Base-by-base conservation (phyloP, 2,329 filamentous ascomycete genomes). In the Verticillium dahliae region DNA sequence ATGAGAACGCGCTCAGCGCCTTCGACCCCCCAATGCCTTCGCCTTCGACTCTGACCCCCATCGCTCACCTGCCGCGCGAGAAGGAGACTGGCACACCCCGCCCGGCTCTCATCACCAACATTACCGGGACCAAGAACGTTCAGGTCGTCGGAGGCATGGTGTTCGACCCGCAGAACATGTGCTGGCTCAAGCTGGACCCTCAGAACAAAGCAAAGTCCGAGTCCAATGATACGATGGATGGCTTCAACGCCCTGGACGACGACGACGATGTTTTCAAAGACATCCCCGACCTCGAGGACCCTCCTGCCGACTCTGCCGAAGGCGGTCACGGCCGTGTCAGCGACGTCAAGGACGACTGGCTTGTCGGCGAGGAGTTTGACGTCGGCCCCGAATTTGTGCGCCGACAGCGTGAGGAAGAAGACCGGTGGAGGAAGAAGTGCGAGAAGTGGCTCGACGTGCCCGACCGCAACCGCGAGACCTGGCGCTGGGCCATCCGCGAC, bases 121-220 rank as follows among this genome's bases (percentile, higher is more conserved):
- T 97, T 66, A 90, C 90, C 60, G 84, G 88, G 4, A 88, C 89
- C 64, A 91, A 94, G 70, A 93, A 92, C 64, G 90, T 97, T 14
- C 93, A 97, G 75, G 90, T 97, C 39, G 92, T 97, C 62, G 91
- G 92, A n/a, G 92, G 92, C 67, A 99, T 99, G 95, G 90, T 98
- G 10, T 99, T 98, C 73, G 95, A 99, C 71, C 95, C 95, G 3
- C 89, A 92, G 65, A 91, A 91, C 68, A 98, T 99, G 94, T 96
- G 92, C 73, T 99, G 95, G 95, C 83, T 98, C 61, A 97, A 97
- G 74, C 80, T 95, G 64, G 80, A 82, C 56, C 74, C 79, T 18
- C 72, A 81, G 35, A 73, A 73, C n/a, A 78, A 79, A 58, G 69
- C 75, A 52, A 79, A 77, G 62, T 78, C 80, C 1, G 80, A 85